Evolutionary conservation across 2,329 filamentous ascomycete species (phyloP), one percentile per base, ranked within the genome.

Genomic region (Neocatenulostroma microsporum): DNA sequence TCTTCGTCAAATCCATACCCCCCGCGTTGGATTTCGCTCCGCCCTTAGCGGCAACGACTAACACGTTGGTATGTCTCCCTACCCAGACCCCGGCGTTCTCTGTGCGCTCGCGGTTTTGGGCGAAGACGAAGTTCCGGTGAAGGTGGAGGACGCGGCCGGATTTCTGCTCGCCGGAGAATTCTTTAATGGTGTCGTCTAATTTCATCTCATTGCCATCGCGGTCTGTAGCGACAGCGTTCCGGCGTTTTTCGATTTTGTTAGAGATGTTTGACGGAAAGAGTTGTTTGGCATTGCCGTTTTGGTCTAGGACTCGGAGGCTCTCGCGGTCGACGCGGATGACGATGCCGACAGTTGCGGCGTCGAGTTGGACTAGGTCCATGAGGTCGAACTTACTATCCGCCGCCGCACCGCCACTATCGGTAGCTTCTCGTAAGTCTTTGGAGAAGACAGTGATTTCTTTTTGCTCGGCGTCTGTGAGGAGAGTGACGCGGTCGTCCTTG

Each of bases 381-480:
- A 98, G 78, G 49, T 88, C 83, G 60, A 84, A 96, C 62, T 93
- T 84, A 9, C 86, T 86, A n/a, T 89, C 71, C 21, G 79, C 78
- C 19, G 85, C 83, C 54, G 88, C 80, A 12, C 85, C 87, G 45
- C 87, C 88, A 50, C 87, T 86, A 57, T 96, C 91, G 37, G 85
- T 86, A 19, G 91, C 91, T 61, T 94, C 85, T 49, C 93, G 78
- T 42, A 98, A 67, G 65, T 98, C 91, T 60, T 94, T 95, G 68
- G 89, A 95, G 58, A 98, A 98, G 21, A 98, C 91, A 0, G 88
- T 95, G 50, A 98, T 87, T 59, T 98, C 91, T 35, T 81, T 80
- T 62, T 91, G 89, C 42, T 78, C 91, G 59, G 91, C 86, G 63
- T 98, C 91, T 31, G 85, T 94, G 47, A 98, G 69, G 47, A 98